Conservation (phyloP, 768 basidiomycete genomes). For the Baorangia bicolor region DNA sequence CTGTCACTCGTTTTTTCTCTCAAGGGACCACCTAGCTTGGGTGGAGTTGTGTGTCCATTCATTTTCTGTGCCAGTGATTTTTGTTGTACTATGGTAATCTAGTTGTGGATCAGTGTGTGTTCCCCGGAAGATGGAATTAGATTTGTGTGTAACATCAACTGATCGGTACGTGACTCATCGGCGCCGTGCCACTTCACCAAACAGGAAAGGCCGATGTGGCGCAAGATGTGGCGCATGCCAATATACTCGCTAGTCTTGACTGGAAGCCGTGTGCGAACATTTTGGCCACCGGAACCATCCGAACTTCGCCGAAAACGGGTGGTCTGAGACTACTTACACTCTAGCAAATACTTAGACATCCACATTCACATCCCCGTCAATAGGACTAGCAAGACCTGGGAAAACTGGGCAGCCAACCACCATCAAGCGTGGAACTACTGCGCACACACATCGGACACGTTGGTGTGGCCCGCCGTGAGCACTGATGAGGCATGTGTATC, state of each 20-base stretch:
- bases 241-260: too few relatives aligned
- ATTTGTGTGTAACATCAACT: neutral
- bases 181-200: neutral
- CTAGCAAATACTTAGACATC: too few relatives aligned
- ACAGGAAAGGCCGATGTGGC: too few relatives aligned
- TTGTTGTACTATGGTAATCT: conserved; percentile 16
- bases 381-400: neutral
- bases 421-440: neutral
- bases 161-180: neutral
- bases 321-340: too few relatives aligned
- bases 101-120: neutral
- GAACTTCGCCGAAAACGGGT: too few relatives aligned
- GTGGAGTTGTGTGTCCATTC: conserved; percentile 10
- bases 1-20: conserved; percentile 12
- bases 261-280: too few relatives aligned
- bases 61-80: neutral
- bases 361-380: neutral
- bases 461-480: neutral
- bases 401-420: neutral
- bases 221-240: too few relatives aligned
- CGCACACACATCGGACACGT: neutral
- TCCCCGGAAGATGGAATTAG: neutral
- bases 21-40: conserved; percentile 8
- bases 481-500: neutral
- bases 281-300: too few relatives aligned